Evolutionary conservation across 2,329 filamentous ascomycete genomes (phyloP).

Genomic region (Colletotrichum simmondsii): DNA sequence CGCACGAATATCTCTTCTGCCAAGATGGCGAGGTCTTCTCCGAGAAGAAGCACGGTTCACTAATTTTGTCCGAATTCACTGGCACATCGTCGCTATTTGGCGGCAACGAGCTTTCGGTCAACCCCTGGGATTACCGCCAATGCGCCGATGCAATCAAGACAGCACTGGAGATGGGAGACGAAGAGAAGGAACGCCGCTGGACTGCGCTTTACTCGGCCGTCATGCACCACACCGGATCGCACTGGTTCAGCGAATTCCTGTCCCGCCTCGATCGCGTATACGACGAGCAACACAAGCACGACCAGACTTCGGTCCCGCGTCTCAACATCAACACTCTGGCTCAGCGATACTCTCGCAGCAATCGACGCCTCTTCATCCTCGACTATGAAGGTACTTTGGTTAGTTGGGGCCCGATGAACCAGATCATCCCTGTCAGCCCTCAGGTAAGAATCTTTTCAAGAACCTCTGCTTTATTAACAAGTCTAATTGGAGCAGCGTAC

Average conservation of each 20-base stretch:
- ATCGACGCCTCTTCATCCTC: conserved; percentile 84
- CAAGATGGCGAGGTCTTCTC: conserved; percentile 81
- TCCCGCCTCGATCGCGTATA: conserved; percentile 79
- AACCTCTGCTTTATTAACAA: background rate
- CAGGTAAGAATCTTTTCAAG: conserved; percentile 51
- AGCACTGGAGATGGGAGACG: conserved; percentile 82
- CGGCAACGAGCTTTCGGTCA: conserved; percentile 84
- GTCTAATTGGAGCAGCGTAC: conserved; percentile 67
- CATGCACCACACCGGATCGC: conserved; percentile 82
- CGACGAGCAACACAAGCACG: conserved; percentile 85
- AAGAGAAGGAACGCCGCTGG: conserved; percentile 82
- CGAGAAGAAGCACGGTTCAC: conserved; percentile 83
- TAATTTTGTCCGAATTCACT: conserved; percentile 95
- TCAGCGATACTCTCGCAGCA: conserved; percentile 72
- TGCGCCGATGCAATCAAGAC: conserved; percentile 87
- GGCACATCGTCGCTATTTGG: conserved; percentile 89
- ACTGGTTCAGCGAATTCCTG: conserved; percentile 86
- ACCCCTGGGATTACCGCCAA: conserved; percentile 94
- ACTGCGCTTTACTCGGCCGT: conserved; percentile 78
- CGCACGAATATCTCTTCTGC: conserved; percentile 92
- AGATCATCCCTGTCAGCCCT: conserved; percentile 87
- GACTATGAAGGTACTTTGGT: conserved; percentile 96
- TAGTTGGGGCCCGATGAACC: conserved; percentile 84
- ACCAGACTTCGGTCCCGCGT: conserved; percentile 87
- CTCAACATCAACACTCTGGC: conserved; percentile 76